A percentile compares a stretch with the other conserved stretches of the same genome.
Evolutionary conservation across 768 basidiomycete genomes (phyloP).

Genomic region (Russula brevipes): DNA sequence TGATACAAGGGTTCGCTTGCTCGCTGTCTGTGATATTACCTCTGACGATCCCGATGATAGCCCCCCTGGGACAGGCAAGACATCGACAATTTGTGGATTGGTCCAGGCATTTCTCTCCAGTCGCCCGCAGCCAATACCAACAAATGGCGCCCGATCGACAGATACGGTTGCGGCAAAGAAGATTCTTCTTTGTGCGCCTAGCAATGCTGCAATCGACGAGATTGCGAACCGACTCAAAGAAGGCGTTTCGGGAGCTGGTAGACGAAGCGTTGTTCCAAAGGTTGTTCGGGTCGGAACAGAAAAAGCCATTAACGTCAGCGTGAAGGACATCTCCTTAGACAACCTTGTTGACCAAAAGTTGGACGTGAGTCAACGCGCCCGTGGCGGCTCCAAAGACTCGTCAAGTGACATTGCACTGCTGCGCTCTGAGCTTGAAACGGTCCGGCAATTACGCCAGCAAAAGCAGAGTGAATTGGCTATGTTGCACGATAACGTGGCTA

Average conservation of each 20-base stretch:
- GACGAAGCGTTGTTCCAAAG: slow-evolving; percentile 53
- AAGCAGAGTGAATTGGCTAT: slow-evolving; percentile 58
- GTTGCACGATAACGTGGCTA: slow-evolving; percentile 53
- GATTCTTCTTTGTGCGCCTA: slow-evolving; percentile 91
- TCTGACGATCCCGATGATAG: slow-evolving; percentile 36
- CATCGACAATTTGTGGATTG: slow-evolving; percentile 95
- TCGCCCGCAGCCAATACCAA: slow-evolving; percentile 45
- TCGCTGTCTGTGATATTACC: not conserved
- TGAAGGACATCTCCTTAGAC: slow-evolving; percentile 85
- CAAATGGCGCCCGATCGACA: slow-evolving; percentile 36
- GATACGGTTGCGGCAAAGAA: slow-evolving; percentile 55
- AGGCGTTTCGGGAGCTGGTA: slow-evolving; percentile 57
- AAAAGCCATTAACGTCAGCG: slow-evolving; percentile 65
- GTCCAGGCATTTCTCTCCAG: slow-evolving; percentile 73
- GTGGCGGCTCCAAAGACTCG: slow-evolving; percentile 44
- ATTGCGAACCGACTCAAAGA: slow-evolving; percentile 83
- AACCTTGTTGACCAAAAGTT: slow-evolving; percentile 75
- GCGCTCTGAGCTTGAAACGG: slow-evolving; percentile 61
- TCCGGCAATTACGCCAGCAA: slow-evolving; percentile 53
- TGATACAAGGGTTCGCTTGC: slow-evolving; percentile 82
- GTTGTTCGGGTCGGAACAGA: slow-evolving; percentile 89
- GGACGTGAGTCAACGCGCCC: slow-evolving; percentile 38
- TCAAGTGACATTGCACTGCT: slow-evolving; percentile 54
- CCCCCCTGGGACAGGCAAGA: slow-evolving; percentile 98
- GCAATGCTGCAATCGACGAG: slow-evolving; percentile 98